Conservation (phyloP, 805 yeast genomes). For the Kodamaea sagamina region DNA sequence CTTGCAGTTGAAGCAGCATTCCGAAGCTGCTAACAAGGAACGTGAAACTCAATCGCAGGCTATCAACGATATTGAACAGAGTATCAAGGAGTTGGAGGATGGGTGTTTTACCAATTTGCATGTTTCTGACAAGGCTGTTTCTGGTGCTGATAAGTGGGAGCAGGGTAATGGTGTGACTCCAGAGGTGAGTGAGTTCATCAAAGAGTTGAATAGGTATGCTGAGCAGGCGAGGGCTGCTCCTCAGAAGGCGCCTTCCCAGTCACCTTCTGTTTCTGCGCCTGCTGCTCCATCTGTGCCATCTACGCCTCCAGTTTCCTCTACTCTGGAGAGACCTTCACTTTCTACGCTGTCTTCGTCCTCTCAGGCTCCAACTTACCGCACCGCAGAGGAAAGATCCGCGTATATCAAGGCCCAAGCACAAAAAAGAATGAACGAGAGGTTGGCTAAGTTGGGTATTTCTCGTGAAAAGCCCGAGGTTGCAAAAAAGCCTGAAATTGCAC, state of each 20-base stretch:
- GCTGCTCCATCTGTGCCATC: slow-evolving; percentile 18
- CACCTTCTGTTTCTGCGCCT: slow-evolving; percentile 17
- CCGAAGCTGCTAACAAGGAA: slow-evolving; percentile 53
- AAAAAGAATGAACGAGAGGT: slow-evolving; percentile 76
- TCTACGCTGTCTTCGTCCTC: slow-evolving; percentile 1
- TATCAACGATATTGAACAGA: slow-evolving; percentile 68
- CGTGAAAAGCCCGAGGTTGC: slow-evolving; percentile 27
- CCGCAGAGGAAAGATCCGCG: slow-evolving; percentile 74
- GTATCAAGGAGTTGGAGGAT: slow-evolving; percentile 64
- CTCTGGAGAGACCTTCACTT: slow-evolving; percentile 1
- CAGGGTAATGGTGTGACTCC: slow-evolving; percentile 73
- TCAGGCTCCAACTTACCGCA: slow-evolving; percentile 31
- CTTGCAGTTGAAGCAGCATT: slow-evolving; percentile 51
- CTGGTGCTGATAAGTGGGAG: slow-evolving; percentile 74
- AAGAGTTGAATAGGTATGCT: slow-evolving; percentile 42
- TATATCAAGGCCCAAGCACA: slow-evolving; percentile 76
- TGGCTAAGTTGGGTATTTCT: slow-evolving; percentile 76
- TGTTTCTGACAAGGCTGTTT: slow-evolving; percentile 42
- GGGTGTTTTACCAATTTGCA: slow-evolving; percentile 47
- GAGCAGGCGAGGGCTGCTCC: slow-evolving; percentile 5
- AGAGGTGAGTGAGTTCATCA: slow-evolving; percentile 62
- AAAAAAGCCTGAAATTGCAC: slow-evolving; percentile 4
- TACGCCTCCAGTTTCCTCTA: slow-evolving; percentile 16
- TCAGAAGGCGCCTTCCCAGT: too few relatives aligned
- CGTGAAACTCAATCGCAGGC: slow-evolving; percentile 57